Base-by-base conservation (phyloP, 148 eudicot genomes). In the Simmondsia chinensis region DNA sequence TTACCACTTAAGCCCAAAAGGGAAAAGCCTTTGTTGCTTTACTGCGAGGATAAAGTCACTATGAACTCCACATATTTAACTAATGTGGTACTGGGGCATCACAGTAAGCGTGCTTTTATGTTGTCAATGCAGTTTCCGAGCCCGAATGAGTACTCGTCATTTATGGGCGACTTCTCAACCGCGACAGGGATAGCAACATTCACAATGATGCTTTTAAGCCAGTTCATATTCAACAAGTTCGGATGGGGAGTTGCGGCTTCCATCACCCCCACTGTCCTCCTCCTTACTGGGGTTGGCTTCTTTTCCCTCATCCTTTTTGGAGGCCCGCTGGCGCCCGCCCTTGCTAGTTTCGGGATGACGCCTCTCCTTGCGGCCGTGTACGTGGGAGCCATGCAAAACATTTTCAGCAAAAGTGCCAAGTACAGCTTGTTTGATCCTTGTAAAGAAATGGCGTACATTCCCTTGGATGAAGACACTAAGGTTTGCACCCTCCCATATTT, bases 161-260 rank as follows among this genome's bases (percentile, higher is more conserved):
- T 93, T 77, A 93, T 93, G 99, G 99, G 99, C 2, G 99, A 93
- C 68, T 93, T 86, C 74, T 93, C 99, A n/a, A 82, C 89, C 10
- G 96, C 99, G 24, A 93, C 99, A 15, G 96, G 99, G 9, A 48
- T 86, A 55, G 86, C 85, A 8, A 93, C 99, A 37, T 93, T 93
- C 52, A 52, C 73, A 40, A 93, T 93, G 99, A 93, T 93, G 99
- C 69, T 93, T 33, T 61, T 83, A 43, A 86, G 99, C 52, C 99
- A 82, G 66, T 86, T 88, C 80, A 75, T 93, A 38, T 93, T 93
- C 29, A 58, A 82, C 69, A 93, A 80, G 70, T 86, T 86, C 45
- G 99, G 99, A 3, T 93, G 99, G 99, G 99, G 99, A 53, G 87
- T 75, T 4, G 99, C 99, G 13, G 99, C 99, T 25, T 75, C 70